Conservation (phyloP, 345 rosid genomes). For the Erucastrum elatum region DNA sequence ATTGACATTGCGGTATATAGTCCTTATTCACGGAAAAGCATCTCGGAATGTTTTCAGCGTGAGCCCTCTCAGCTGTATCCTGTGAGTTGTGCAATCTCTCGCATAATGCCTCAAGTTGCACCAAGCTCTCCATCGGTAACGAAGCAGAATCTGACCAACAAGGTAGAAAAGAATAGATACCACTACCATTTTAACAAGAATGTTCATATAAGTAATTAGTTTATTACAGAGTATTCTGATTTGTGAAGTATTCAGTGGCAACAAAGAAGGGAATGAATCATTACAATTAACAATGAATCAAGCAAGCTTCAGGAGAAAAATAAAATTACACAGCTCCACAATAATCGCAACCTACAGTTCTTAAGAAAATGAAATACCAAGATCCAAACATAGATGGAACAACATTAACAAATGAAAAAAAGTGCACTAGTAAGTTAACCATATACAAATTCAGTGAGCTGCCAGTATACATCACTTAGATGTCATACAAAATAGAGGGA, state of each 20-base stretch:
- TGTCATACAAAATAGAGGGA: conserved; percentile 29
- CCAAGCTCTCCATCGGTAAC: conserved; percentile 89
- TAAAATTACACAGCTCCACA: conserved; percentile 13
- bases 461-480: conserved; percentile 21
- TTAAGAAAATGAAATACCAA: not conserved
- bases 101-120: conserved; percentile 93
- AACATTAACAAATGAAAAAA: conserved; percentile 22
- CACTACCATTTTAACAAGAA: conserved; percentile 31
- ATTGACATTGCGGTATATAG: conserved; percentile 94
- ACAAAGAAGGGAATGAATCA: conserved; percentile 14
- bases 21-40: conserved; percentile 86
- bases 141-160: conserved; percentile 40
- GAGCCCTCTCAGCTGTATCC: conserved; percentile 88
- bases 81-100: conserved; percentile 92
- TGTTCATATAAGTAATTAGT: conserved; percentile 15
- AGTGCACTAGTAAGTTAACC: not conserved
- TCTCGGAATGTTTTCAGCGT: conserved; percentile 88
- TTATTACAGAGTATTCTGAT: conserved; percentile 21
- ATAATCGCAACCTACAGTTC: conserved; percentile 1
- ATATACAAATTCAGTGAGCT: conserved; percentile 12
- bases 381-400: conserved; percentile 23
- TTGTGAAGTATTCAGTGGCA: conserved; percentile 15
- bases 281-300: not conserved
- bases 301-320: conserved; percentile 14
- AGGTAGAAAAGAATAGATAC: conserved; percentile 41